Evolutionary conservation across 163 green algal genomes (phyloP).

Genomic region (Chlamydomonas reinhardtii): DNA sequence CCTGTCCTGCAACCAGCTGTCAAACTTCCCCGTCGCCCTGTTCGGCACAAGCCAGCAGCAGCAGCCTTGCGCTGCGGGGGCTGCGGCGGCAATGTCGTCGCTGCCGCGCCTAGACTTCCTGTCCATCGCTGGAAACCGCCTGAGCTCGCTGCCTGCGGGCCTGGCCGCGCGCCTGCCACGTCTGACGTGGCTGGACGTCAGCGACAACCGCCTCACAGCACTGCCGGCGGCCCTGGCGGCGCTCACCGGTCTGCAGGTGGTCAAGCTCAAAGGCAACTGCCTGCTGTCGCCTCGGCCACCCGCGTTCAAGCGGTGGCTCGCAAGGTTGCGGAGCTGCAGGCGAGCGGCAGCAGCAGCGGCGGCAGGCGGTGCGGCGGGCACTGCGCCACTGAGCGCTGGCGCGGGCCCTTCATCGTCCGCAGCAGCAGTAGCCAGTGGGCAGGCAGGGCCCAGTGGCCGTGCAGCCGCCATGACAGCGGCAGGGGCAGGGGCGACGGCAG

Average conservation of each 20-base stretch:
- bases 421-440: neutral
- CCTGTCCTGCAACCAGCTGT: slow-evolving; percentile 42
- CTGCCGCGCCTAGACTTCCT: slow-evolving; percentile 61
- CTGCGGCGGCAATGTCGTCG: too few species aligned
- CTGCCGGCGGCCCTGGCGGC: slow-evolving; percentile 10
- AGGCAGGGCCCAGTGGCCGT: too few species aligned
- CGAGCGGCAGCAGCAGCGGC: neutral
- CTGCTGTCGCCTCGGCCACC: slow-evolving; percentile 5
- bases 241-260: slow-evolving; percentile 19
- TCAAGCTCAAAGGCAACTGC: slow-evolving; percentile 41
- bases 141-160: slow-evolving; percentile 1
- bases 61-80: too few species aligned
- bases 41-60: too few species aligned
- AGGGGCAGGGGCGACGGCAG: neutral
- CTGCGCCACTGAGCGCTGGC: neutral
- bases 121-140: slow-evolving; percentile 50
- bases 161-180: slow-evolving; percentile 4
- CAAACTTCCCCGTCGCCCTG: neutral
- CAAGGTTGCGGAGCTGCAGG: neutral
- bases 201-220: slow-evolving; percentile 30
- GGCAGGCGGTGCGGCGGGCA: slow-evolving; percentile 2
- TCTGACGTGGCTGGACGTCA: slow-evolving; percentile 44
- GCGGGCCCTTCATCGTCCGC: neutral
- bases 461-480: neutral
- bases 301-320: slow-evolving; percentile 25